Percentiles rank a stretch among this genome's conserved stretches.
Evolutionary conservation across 75 land plant species (phyloP).

Genomic region (Gnetum montanum): DNA sequence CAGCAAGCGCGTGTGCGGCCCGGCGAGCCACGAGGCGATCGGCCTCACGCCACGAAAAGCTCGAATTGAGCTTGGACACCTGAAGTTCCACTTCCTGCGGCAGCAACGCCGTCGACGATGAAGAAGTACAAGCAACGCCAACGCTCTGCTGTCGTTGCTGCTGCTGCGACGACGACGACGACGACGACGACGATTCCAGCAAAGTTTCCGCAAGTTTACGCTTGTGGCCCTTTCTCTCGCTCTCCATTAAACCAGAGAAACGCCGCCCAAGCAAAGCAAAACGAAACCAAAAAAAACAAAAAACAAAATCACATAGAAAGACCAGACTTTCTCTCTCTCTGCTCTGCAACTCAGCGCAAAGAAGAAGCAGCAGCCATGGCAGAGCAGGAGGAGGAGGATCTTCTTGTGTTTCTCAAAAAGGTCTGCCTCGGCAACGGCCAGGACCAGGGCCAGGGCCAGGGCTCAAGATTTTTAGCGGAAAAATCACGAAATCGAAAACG

Average conservation of each 20-base stretch:
- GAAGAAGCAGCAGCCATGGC: no score
- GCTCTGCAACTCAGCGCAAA: no score
- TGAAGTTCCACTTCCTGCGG: constrained; percentile 34
- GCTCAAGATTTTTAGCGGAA: no score
- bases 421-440: no score
- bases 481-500: no score
- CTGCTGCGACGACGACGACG: not conserved
- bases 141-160: not conserved
- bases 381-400: no score
- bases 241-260: constrained; percentile 1
- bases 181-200: constrained; percentile 2
- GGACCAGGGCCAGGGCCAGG: no score
- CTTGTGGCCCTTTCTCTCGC: constrained; percentile 56
- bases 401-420: no score
- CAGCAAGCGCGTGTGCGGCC: constrained; percentile 84
- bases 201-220: constrained; percentile 59
- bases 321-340: no score
- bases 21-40: constrained; percentile 80
- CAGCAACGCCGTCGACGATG: constrained; percentile 21
- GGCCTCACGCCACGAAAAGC: constrained; percentile 56
- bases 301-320: no score
- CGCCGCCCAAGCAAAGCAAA: not conserved
- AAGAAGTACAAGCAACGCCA: no score
- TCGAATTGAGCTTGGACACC: constrained; percentile 47
- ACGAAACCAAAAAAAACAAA: not conserved